Evolutionary conservation across 306 rosid species (phyloP).

Genomic region (Lathyrus aphaca): DNA sequence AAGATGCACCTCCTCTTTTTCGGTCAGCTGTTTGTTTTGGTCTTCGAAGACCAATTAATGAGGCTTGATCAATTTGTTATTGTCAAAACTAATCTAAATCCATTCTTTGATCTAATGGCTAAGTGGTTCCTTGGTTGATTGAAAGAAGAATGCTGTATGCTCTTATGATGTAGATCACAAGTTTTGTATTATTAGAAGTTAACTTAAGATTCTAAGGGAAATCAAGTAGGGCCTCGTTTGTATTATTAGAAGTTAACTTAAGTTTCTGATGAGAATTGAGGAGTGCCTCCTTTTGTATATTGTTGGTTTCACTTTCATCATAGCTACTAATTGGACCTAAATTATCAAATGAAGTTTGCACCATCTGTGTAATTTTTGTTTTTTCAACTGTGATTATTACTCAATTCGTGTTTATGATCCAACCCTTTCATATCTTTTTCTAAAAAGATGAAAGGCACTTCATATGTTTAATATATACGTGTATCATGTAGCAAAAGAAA

Average conservation of each 20-base stretch:
- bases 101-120: slow-evolving; percentile 38
- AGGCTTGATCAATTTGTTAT: slow-evolving; percentile 41
- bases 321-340: slow-evolving; percentile 25
- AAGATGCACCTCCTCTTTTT: slow-evolving; percentile 68
- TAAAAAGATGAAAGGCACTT: no score
- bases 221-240: background rate
- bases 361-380: background rate
- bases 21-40: slow-evolving; percentile 69
- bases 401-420: background rate
- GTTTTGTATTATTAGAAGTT: slow-evolving; percentile 34
- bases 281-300: slow-evolving; percentile 31
- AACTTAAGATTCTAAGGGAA: slow-evolving; percentile 23
- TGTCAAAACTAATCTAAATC: background rate
- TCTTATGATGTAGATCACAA: slow-evolving; percentile 42
- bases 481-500: no score
- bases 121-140: slow-evolving; percentile 28
- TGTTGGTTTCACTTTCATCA: background rate
- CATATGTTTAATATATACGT: no score
- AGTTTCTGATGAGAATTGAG: background rate
- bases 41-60: slow-evolving; percentile 58
- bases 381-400: background rate
- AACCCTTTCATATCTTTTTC: background rate
- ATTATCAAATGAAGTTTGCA: slow-evolving; percentile 13
- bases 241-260: slow-evolving; percentile 34
- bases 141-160: slow-evolving; percentile 33